These are phyloP conservation scores for Rhinocladiella similis DNA, from an alignment of 2,329 filamentous ascomycete genomes.

Conservation along the genomic window DNA sequence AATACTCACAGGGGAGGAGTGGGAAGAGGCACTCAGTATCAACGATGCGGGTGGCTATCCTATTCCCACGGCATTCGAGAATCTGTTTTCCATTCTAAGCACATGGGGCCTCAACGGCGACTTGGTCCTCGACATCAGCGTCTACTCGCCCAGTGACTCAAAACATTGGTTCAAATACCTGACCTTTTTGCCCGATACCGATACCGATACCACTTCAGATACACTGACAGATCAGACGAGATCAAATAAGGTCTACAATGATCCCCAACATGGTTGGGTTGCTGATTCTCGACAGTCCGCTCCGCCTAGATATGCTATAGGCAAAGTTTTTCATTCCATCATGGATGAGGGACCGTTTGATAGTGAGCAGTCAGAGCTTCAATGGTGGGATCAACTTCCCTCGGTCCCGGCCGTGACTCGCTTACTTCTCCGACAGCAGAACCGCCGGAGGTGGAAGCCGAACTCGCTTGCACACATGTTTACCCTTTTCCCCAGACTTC, in stretches of 20 bases:
- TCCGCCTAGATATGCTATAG: conserved; percentile 8
- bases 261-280: neutral
- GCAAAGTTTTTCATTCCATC: conserved; percentile 7
- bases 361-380: conserved; percentile 2
- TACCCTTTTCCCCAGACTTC: conserved; percentile 37
- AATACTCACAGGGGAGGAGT: neutral
- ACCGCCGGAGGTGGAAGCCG: conserved; percentile 38
- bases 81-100: conserved; percentile 33
- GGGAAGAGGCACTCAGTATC: conserved; percentile 9
- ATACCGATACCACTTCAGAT: conserved; percentile 18
- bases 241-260: neutral
- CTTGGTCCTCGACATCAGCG: conserved; percentile 35
- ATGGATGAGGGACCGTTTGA: conserved; percentile 10
- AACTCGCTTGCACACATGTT: conserved; percentile 36
- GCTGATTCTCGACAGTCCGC: conserved; percentile 8
- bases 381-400: conserved; percentile 32
- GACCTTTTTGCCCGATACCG: conserved; percentile 29
- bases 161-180: conserved; percentile 36
- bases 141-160: conserved; percentile 35
- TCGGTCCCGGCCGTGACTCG: conserved; percentile 35
- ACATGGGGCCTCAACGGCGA: conserved; percentile 31
- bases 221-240: conserved; percentile 6
- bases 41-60: conserved; percentile 10
- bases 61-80: conserved; percentile 31
- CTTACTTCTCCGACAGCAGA: conserved; percentile 42